Evolutionary conservation across 495 filamentous ascomycete species (phyloP).

Genomic region (Penicillium dipodomyicola): DNA sequence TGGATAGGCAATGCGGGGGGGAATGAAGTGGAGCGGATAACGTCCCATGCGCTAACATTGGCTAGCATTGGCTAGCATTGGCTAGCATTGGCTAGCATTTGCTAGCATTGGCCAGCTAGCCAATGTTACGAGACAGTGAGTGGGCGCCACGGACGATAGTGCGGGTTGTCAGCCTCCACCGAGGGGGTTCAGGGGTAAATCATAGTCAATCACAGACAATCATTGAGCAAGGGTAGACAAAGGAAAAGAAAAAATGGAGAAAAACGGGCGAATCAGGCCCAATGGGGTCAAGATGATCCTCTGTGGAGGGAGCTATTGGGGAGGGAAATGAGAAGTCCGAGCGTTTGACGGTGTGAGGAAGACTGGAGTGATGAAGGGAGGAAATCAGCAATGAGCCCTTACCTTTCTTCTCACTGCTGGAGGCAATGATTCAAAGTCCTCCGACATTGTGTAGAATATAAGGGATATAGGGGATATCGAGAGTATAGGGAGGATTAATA

Average conservation of each 20-base stretch:
- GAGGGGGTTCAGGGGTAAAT: constrained; percentile 17
- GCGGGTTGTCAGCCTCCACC: constrained; percentile 23
- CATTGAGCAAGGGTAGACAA: not conserved
- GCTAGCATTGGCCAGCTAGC: too few species aligned
- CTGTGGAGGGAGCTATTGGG: constrained; percentile 7
- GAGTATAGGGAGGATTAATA: not conserved
- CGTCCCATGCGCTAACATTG: constrained; percentile 7
- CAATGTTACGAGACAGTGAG: constrained; percentile 11
- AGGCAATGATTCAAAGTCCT: constrained; percentile 37
- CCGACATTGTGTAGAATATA: not conserved
- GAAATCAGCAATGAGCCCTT: constrained; percentile 14
- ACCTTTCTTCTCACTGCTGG: constrained; percentile 40
- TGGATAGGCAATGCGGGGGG: constrained; percentile 2
- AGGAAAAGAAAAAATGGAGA: constrained; percentile 6
- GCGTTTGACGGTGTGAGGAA: not conserved
- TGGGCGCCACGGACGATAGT: constrained; percentile 33
- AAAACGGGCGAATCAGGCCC: not conserved
- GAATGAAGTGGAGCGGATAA: constrained; percentile 9
- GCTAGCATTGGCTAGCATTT: too few species aligned
- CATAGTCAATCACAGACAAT: not conserved
- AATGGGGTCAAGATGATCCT: not conserved
- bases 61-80: not conserved
- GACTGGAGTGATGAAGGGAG: not conserved
- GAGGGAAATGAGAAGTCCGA: not conserved
- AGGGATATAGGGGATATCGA: not conserved